These are phyloP conservation scores for Mucor circinelloides DNA, from an alignment of 371 early-diverging fungal genomes.

Conservation along the genomic window DNA sequence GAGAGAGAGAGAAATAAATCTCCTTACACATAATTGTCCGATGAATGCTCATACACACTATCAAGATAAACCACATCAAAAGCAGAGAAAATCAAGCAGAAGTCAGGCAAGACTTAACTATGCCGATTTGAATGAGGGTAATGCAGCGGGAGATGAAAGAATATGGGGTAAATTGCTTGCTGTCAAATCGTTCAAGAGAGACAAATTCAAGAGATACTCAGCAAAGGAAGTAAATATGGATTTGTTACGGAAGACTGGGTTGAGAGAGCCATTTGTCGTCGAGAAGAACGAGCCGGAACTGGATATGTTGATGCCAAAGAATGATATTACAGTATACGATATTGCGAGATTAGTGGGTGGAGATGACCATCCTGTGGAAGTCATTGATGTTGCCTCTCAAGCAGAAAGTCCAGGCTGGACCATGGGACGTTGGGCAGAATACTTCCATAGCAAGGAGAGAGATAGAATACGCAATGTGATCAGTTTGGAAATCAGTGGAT, in stretches of 20 bases:
- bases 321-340: constrained; percentile 61
- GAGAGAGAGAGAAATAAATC: too few species aligned
- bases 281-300: constrained; percentile 58
- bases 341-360: constrained; percentile 72
- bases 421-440: constrained; percentile 81
- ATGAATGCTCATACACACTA: neutral
- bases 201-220: constrained; percentile 58
- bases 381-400: constrained; percentile 85
- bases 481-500: constrained; percentile 82
- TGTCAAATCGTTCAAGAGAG: constrained; percentile 55
- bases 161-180: constrained; percentile 66
- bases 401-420: constrained; percentile 76
- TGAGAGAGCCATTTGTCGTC: constrained; percentile 67
- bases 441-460: constrained; percentile 66
- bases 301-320: constrained; percentile 82
- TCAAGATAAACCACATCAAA: constrained; percentile 10
- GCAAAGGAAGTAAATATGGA: constrained; percentile 61
- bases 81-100: constrained; percentile 61
- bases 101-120: constrained; percentile 65
- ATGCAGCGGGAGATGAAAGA: constrained; percentile 59
- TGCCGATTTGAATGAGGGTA: constrained; percentile 72
- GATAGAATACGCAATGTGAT: constrained; percentile 84
- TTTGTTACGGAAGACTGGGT: constrained; percentile 57
- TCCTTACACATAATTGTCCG: neutral
- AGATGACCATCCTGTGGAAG: constrained; percentile 64